phyloP scores from a whole-genome alignment of 2,329 filamentous ascomycete species.

The Eutypella sp. region DNA sequence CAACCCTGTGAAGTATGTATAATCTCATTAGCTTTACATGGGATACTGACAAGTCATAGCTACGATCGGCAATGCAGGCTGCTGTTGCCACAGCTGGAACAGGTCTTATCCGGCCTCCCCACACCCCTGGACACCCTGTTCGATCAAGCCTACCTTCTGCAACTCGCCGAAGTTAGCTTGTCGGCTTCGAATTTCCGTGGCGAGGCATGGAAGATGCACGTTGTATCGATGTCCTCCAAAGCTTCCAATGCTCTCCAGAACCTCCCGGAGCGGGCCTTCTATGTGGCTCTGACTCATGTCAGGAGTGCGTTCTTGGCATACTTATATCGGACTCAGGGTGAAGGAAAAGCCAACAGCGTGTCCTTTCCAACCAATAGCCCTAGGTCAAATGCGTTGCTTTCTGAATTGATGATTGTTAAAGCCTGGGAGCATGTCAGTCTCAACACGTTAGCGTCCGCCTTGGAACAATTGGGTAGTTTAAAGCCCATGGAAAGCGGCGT shows the following conservation, averaged over 20 bases:
- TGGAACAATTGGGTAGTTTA: background rate
- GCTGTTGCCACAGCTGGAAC: background rate
- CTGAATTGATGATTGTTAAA: background rate
- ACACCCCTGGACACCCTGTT: background rate
- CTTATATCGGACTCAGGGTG: background rate
- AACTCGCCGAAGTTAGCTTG: conserved; percentile 4
- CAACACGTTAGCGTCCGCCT: background rate
- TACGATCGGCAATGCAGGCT: background rate
- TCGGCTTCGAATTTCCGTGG: conserved; percentile 6
- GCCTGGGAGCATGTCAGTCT: background rate
- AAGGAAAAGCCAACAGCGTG: background rate
- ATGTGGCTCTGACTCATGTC: conserved; percentile 1
- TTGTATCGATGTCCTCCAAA: background rate
- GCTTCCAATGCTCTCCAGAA: background rate
- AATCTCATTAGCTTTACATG: background rate
- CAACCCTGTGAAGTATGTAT: background rate
- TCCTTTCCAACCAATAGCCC: background rate
- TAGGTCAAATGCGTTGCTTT: background rate
- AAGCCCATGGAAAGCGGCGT: background rate
- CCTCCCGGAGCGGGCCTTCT: background rate
- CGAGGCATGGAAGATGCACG: conserved; percentile 2
- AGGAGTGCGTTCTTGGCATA: conserved; percentile 1
- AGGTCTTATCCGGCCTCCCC: conserved; percentile 1
- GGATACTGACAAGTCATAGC: background rate
- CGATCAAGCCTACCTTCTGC: background rate